These are phyloP conservation scores for Alternaria novae-zelandiae DNA, from an alignment of 2,329 filamentous ascomycete genomes.

Conservation along the genomic window DNA sequence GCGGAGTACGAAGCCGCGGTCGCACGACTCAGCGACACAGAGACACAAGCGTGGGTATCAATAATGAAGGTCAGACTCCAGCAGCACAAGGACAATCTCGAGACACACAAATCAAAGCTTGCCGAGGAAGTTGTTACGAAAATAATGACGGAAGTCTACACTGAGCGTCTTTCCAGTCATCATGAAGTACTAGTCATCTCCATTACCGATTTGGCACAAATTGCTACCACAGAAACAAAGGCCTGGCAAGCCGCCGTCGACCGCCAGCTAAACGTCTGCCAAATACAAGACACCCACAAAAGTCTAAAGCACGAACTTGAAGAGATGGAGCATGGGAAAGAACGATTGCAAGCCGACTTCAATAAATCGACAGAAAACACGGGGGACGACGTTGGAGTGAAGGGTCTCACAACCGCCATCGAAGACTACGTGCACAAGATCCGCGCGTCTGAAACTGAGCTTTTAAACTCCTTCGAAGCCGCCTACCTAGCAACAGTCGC, in stretches of 20 bases:
- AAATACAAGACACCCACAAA: too few relatives aligned
- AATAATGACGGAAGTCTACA: rapidly evolving
- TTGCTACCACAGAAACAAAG: background rate
- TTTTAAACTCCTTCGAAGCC: too few relatives aligned
- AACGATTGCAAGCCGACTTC: too few relatives aligned
- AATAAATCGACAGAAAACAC: too few relatives aligned
- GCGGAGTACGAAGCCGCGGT: too few relatives aligned
- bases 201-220: background rate
- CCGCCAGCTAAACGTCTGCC: too few relatives aligned
- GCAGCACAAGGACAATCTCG: background rate
- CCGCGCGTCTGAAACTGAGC: too few relatives aligned
- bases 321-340: background rate
- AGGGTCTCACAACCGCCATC: too few relatives aligned
- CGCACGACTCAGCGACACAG: background rate
- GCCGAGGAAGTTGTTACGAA: background rate
- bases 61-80: background rate
- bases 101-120: background rate
- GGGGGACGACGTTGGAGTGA: too few relatives aligned
- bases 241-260: background rate
- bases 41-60: background rate
- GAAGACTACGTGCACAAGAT: background rate
- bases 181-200: background rate
- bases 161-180: too few relatives aligned
- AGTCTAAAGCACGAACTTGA: background rate
- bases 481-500: background rate